phyloP scores from a whole-genome alignment of 140 eudicot genomes.

The Stevia rebaudiana region DNA sequence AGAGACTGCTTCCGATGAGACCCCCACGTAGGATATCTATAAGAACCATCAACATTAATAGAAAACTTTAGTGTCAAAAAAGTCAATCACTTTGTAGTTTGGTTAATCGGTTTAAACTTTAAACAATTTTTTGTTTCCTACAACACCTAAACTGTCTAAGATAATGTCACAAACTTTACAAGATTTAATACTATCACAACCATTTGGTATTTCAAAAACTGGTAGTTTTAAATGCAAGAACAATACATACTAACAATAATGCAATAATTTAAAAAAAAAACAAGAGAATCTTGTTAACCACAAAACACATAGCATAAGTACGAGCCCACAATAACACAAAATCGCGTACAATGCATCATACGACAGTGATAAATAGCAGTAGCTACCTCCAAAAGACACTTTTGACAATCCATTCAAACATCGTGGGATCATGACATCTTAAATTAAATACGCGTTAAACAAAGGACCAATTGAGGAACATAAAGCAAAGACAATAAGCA shows the following conservation, averaged over 20 bases:
- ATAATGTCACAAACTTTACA: too few species aligned
- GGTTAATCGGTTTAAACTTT: too few species aligned
- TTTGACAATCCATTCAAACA: conserved; percentile 9
- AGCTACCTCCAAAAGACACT: conserved; percentile 17
- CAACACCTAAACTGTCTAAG: too few species aligned
- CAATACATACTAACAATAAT: neutral
- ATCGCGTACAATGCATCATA: neutral
- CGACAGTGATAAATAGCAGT: conserved; percentile 5
- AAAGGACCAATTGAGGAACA: conserved; percentile 89
- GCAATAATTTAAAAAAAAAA: neutral
- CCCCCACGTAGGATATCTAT: too few species aligned
- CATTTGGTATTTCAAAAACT: too few species aligned
- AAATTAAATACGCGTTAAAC: conserved; percentile 31
- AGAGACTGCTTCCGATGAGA: too few species aligned
- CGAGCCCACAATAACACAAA: neutral
- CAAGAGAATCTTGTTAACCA: neutral
- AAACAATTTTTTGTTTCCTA: too few species aligned
- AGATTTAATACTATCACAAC: too few species aligned
- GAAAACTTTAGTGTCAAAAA: too few species aligned
- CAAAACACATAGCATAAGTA: neutral
- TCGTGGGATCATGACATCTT: neutral
- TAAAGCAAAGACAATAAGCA: conserved; percentile 76
- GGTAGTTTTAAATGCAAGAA: neutral
- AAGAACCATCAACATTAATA: too few species aligned
- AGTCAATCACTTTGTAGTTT: too few species aligned